These are phyloP conservation scores for Cinnamomum chago DNA, from an alignment of 164 flowering plant species.

Conservation along the genomic window DNA sequence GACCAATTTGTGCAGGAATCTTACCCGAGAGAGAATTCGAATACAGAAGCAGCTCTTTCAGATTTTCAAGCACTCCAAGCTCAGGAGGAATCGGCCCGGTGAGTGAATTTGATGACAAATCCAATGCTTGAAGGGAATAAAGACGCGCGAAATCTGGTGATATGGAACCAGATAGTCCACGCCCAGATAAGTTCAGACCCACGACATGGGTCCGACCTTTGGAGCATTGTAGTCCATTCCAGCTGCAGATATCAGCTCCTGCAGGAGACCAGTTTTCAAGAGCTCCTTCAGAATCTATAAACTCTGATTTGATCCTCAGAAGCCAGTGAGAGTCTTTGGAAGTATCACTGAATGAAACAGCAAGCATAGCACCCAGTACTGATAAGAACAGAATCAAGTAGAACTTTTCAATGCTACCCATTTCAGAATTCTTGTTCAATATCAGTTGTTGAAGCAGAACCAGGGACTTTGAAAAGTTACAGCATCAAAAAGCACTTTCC, in stretches of 20 bases:
- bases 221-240: slow-evolving; percentile 76
- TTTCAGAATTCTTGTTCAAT: slow-evolving; percentile 21
- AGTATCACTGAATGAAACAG: slow-evolving; percentile 26
- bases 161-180: slow-evolving; percentile 60
- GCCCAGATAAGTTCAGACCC: slow-evolving; percentile 58
- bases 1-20: slow-evolving; percentile 63
- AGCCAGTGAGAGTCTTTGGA: slow-evolving; percentile 55
- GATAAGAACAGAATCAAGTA: slow-evolving; percentile 35
- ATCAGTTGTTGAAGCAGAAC: slow-evolving; percentile 7
- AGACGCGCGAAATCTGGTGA: slow-evolving; percentile 47
- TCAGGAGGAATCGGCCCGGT: slow-evolving; percentile 64
- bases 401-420: slow-evolving; percentile 32
- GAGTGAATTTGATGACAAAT: slow-evolving; percentile 65
- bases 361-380: slow-evolving; percentile 24
- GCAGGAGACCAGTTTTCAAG: slow-evolving; percentile 56
- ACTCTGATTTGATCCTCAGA: slow-evolving; percentile 55
- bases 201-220: slow-evolving; percentile 40
- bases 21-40: slow-evolving; percentile 65
- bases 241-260: slow-evolving; percentile 45
- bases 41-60: slow-evolving; percentile 51
- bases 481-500: slow-evolving; percentile 29
- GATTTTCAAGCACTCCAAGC: slow-evolving; percentile 55
- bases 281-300: slow-evolving; percentile 51
- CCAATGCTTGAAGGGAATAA: slow-evolving; percentile 49
- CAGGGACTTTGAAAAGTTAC: slow-evolving; percentile 4